Evolutionary conservation across 129 eudicot species (phyloP).

Genomic region (Rutidosis leptorrhynchoides): DNA sequence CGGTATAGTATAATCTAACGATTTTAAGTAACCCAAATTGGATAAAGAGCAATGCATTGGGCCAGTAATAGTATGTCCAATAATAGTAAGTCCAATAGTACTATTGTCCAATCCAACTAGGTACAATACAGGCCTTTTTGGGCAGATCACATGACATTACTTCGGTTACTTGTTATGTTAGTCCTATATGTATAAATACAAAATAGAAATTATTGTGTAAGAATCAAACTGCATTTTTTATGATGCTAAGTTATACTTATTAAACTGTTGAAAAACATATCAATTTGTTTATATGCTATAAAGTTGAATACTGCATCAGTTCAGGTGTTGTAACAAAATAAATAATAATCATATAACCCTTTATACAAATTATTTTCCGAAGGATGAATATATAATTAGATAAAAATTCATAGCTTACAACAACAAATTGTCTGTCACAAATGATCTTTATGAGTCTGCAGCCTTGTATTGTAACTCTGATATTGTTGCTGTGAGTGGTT

Average conservation of each 20-base stretch:
- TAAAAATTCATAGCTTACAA: not conserved
- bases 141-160: slow-evolving; percentile 21
- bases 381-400: not conserved
- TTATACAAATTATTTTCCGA: not conserved
- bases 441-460: not conserved
- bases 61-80: not conserved
- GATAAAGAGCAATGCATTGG: not conserved
- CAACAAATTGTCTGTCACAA: not conserved
- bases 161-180: not conserved
- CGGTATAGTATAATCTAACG: no score
- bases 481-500: slow-evolving; percentile 3
- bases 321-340: not conserved
- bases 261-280: not conserved
- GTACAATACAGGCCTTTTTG: slow-evolving; percentile 1
- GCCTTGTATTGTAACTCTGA: not conserved
- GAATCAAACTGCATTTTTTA: not conserved
- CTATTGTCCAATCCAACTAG: not conserved
- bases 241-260: not conserved
- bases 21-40: no score
- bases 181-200: not conserved
- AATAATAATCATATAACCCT: not conserved
- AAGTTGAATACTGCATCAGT: not conserved
- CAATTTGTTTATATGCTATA: slow-evolving; percentile 1
- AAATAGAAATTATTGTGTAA: no score
- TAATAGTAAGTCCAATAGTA: not conserved